These are phyloP conservation scores for Prototheca wickerhamii DNA, from an alignment of 163 green algal genomes.

Conservation along the genomic window DNA sequence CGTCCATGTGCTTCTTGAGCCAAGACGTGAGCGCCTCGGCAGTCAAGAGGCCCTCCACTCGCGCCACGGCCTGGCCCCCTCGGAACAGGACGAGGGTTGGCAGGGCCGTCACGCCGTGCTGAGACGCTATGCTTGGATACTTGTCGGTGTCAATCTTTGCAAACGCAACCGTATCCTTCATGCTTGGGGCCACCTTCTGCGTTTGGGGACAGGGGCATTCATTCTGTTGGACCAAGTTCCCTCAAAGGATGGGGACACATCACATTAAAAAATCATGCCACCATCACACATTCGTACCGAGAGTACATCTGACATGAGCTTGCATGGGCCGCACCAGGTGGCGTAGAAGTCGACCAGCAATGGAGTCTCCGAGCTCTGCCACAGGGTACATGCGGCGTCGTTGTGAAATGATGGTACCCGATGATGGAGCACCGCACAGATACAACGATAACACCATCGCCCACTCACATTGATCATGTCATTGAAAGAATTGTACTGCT, in stretches of 20 bases:
- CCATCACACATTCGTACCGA: no score
- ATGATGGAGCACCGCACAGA: no score
- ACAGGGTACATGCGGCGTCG: no score
- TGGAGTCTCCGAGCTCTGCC: conserved; percentile 8
- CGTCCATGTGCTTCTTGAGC: conserved; percentile 5
- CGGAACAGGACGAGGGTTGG: conserved; percentile 29
- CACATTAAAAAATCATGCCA: no score
- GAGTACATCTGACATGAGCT: conserved; percentile 25
- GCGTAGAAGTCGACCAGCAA: conserved; percentile 39
- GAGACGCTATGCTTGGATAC: conserved; percentile 6
- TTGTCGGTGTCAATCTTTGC: conserved; percentile 28
- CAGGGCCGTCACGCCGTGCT: conserved; percentile 13
- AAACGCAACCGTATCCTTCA: conserved; percentile 16
- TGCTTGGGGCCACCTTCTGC: conserved; percentile 17
- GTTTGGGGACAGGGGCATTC: neutral
- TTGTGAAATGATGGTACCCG: no score
- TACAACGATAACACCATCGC: no score
- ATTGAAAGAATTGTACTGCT: no score
- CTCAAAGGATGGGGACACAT: no score
- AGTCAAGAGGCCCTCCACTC: conserved; percentile 7
- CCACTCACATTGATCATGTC: no score
- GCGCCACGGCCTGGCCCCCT: conserved; percentile 10
- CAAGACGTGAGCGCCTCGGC: neutral
- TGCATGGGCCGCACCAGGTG: conserved; percentile 35
- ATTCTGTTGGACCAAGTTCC: no score